A percentile compares a stretch with the other conserved stretches of the same genome.
Conservation (phyloP, 2,329 filamentous ascomycete genomes). For the Phialophora verrucosa region DNA sequence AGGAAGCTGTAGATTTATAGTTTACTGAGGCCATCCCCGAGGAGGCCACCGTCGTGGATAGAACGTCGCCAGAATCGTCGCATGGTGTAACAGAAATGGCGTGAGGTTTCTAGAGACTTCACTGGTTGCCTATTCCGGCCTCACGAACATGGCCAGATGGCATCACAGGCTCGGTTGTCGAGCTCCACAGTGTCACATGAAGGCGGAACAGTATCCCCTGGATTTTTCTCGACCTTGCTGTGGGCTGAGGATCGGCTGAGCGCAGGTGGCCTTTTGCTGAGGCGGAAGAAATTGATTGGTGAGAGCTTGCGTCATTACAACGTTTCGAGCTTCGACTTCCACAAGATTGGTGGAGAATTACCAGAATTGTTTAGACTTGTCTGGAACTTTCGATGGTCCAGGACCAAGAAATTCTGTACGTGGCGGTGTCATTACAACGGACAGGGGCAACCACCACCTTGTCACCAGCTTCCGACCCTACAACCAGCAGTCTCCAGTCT, state of each 20-base stretch:
- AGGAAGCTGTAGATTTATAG: conserved; percentile 17
- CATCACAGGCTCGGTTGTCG: neutral
- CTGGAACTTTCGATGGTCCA: conserved; percentile 2
- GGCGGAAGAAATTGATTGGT: neutral
- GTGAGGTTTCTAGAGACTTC: conserved; percentile 29
- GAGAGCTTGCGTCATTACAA: conserved; percentile 5
- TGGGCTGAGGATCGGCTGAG: neutral
- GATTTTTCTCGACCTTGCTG: neutral
- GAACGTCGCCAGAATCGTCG: neutral
- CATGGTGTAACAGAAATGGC: conserved; percentile 8
- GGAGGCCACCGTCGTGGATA: neutral
- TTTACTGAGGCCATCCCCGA: neutral
- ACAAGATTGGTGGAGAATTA: neutral
- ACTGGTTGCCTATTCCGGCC: conserved; percentile 13
- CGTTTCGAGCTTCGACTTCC: neutral
- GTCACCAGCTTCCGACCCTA: neutral
- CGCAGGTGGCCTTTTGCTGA: neutral
- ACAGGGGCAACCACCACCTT: neutral
- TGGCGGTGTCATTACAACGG: neutral
- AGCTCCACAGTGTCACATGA: neutral
- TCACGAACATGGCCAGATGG: conserved; percentile 16
- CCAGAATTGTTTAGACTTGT: neutral
- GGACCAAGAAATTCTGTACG: neutral
- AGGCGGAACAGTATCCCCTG: neutral
- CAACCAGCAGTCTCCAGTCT: neutral